Evolutionary conservation across 306 rosid genomes (phyloP), one percentile per base, ranked within the genome.

Genomic region (Nissolia schottii): DNA sequence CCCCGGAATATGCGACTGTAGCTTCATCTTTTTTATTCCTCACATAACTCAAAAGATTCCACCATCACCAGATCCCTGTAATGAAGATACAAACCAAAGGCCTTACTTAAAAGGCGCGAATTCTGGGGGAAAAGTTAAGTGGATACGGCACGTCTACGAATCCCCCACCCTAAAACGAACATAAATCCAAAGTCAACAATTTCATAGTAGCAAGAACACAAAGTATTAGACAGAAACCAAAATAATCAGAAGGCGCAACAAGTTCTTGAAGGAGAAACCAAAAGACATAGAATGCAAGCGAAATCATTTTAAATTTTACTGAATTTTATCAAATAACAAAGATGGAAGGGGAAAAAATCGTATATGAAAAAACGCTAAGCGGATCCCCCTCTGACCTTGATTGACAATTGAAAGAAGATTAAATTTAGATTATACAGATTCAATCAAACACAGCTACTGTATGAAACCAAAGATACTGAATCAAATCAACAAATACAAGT

Each of bases 1-100:
- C 15, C 93, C 91, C 1, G 90, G 76, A 74, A 83, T 71, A 68
- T 87, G 91, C 18, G 90, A 75, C 84, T 85, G 91, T 65, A 88
- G 82, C 76, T 85, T 89, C 92, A 88, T 90, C 78, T 79, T 46
- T 6, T 74, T 10, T 46, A 34, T 65, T 57, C 34, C 66, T 85
- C 81, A 64, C 86, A 83, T 86, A 63, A 71, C 87, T 79, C 62
- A 25, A 75, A 75, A 79, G 41, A 66, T 67, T 60, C 57, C 77
- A 73, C 70, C 79, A 69, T 50, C 80, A 49, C 23, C 56, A 63
- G 62, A 78, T 16, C 75, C 73, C 55, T 68, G 31, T 45, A 45
- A 68, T 58, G 43, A 48, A 53, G 38, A 14, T 58, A 64, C 50
- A 49, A 46, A 69, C 23, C 37, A 67, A 64, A 69, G 34, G 45